Conservation (phyloP, 306 rosid species). For the Fagus crenata region DNA sequence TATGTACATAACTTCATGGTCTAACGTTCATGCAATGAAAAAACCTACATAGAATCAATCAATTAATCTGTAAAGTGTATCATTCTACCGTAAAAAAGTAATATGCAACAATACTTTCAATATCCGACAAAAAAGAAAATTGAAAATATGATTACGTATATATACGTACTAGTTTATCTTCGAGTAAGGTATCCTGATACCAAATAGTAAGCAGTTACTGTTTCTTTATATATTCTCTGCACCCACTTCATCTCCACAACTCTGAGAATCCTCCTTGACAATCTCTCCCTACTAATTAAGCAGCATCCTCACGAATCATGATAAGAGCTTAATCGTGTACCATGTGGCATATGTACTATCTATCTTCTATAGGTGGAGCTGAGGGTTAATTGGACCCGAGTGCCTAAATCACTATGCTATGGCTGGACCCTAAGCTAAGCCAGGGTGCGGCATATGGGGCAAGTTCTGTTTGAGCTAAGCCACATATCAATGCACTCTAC, state of each 20-base stretch:
- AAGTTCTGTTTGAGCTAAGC: conserved; percentile 47
- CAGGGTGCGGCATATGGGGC: conserved; percentile 51
- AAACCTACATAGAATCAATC: neutral
- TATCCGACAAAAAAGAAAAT: neutral
- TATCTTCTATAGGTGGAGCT: conserved; percentile 27
- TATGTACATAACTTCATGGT: too few relatives aligned
- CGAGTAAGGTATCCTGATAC: neutral
- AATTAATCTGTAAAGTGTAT: neutral
- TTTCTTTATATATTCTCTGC: conserved; percentile 21
- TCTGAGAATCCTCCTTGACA: conserved; percentile 18
- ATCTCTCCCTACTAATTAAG: conserved; percentile 34
- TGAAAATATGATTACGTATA: neutral
- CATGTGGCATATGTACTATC: conserved; percentile 19
- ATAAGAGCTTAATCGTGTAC: conserved; percentile 34
- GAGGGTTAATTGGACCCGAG: conserved; percentile 34
- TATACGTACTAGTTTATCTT: neutral
- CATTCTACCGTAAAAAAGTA: too few relatives aligned
- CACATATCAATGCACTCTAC: conserved; percentile 57
- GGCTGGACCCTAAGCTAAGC: conserved; percentile 29
- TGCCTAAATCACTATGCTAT: conserved; percentile 6
- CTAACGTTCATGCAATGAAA: too few relatives aligned
- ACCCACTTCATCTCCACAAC: conserved; percentile 5
- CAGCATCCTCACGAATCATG: conserved; percentile 33
- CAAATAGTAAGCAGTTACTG: neutral
- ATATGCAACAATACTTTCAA: too few relatives aligned